These are phyloP conservation scores for Macadamia integrifolia DNA, from an alignment of 164 flowering plant genomes.

Conservation along the genomic window DNA sequence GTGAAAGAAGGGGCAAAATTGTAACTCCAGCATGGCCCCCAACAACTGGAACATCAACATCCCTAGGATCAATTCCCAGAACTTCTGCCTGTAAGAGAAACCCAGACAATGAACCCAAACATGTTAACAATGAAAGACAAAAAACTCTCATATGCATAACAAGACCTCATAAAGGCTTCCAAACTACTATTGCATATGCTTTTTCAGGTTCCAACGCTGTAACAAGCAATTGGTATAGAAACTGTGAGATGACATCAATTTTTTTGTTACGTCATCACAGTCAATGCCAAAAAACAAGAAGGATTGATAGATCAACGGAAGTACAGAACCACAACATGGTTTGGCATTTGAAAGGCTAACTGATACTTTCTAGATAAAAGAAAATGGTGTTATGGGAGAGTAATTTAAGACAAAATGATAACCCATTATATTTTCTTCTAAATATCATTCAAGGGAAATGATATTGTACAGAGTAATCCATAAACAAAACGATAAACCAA, in stretches of 20 bases:
- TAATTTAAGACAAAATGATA: neutral
- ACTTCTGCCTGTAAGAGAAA: slow-evolving; percentile 19
- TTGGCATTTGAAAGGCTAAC: no score
- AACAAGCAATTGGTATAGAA: no score
- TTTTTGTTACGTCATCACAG: no score
- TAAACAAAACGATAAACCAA: no score
- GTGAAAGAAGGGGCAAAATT: slow-evolving; percentile 32
- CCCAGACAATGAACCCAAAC: neutral
- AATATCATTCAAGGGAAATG: neutral
- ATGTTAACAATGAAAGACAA: neutral
- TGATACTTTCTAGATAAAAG: no score
- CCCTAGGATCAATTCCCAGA: slow-evolving; percentile 27
- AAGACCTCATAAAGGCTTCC: no score
- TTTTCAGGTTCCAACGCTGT: neutral
- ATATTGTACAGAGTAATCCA: no score
- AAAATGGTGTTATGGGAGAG: no score
- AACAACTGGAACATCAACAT: slow-evolving; percentile 35
- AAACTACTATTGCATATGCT: neutral
- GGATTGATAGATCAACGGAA: no score
- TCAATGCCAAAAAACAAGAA: no score
- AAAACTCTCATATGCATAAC: neutral
- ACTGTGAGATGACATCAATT: no score
- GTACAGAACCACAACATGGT: no score
- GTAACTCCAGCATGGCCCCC: slow-evolving; percentile 40
- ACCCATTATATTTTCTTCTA: neutral